phyloP scores from a whole-genome alignment of 495 filamentous ascomycete species.

The Ramalina peruviana region DNA sequence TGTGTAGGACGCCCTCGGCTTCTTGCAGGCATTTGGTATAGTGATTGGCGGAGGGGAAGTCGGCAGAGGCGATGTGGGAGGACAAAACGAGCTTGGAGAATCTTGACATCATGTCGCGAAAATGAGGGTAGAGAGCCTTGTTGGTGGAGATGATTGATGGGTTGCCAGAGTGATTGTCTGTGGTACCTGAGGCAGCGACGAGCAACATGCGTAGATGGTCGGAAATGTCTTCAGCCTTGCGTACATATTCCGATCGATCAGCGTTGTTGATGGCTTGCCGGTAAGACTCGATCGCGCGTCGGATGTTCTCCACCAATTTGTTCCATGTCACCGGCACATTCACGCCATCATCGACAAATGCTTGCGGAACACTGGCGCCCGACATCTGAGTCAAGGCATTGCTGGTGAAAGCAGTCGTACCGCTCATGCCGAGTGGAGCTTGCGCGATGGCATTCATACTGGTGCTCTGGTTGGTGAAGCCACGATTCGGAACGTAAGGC shows the following conservation, averaged over 20 bases:
- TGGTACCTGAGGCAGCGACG: slow-evolving; percentile 87
- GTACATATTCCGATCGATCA: slow-evolving; percentile 79
- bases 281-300: slow-evolving; percentile 71
- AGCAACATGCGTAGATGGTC: slow-evolving; percentile 90
- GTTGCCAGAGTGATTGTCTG: slow-evolving; percentile 95
- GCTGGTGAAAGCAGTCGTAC: slow-evolving; percentile 52
- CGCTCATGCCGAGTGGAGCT: slow-evolving; percentile 34
- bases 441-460: slow-evolving; percentile 27
- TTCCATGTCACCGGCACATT: slow-evolving; percentile 73
- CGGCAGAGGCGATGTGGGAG: slow-evolving; percentile 92
- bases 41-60: slow-evolving; percentile 77
- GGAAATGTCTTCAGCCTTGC: slow-evolving; percentile 88
- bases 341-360: slow-evolving; percentile 74
- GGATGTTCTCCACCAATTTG: slow-evolving; percentile 79
- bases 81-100: slow-evolving; percentile 97
- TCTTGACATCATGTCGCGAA: slow-evolving; percentile 98
- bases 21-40: slow-evolving; percentile 88
- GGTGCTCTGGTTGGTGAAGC: slow-evolving; percentile 33
- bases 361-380: slow-evolving; percentile 51
- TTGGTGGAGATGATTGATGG: slow-evolving; percentile 98
- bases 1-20: slow-evolving; percentile 85
- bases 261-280: slow-evolving; percentile 67
- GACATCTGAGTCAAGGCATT: slow-evolving; percentile 39
- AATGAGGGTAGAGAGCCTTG: slow-evolving; percentile 90
- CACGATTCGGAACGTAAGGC: slow-evolving; percentile 28